Conservation (phyloP, 2,329 filamentous ascomycete genomes). For the Beauveria varroae region DNA sequence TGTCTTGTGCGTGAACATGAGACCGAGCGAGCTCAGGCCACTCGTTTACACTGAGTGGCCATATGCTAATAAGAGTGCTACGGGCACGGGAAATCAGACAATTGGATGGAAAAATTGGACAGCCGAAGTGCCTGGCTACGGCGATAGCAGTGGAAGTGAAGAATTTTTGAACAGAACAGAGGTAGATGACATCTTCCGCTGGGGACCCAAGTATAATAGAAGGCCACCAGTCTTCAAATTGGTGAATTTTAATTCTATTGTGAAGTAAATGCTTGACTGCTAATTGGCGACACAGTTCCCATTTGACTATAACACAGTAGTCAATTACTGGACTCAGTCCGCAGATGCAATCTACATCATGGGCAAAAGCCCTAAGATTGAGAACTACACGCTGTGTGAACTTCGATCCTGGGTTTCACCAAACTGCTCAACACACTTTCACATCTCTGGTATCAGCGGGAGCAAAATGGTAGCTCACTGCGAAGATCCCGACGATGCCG, state of each 20-base stretch:
- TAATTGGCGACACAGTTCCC: constrained; percentile 37
- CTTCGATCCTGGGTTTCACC: constrained; percentile 56
- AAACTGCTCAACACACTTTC: constrained; percentile 57
- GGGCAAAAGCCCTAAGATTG: constrained; percentile 34
- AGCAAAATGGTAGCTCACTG: constrained; percentile 55
- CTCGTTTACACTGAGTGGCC: constrained; percentile 59
- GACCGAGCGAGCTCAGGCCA: constrained; percentile 49
- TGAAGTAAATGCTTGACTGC: constrained; percentile 8
- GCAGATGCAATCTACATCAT: constrained; percentile 58
- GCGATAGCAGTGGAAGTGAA: constrained; percentile 16
- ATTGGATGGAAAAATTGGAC: constrained; percentile 30
- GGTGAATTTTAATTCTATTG: constrained; percentile 27
- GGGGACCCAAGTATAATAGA: constrained; percentile 46
- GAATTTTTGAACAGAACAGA: constrained; percentile 47
- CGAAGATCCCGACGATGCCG: constrained; percentile 42
- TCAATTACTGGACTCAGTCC: constrained; percentile 38
- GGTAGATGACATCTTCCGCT: constrained; percentile 64
- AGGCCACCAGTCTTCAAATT: constrained; percentile 45
- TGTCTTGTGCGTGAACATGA: constrained; percentile 64
- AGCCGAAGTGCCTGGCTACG: constrained; percentile 31
- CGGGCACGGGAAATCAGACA: constrained; percentile 26
- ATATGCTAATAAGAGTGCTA: constrained; percentile 25
- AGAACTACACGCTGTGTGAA: constrained; percentile 59
- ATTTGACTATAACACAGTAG: constrained; percentile 56
- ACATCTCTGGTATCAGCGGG: constrained; percentile 48